These are phyloP conservation scores for Pontederia crassipes DNA, from an alignment of 176 grass and related monocot species.

Conservation along the genomic window DNA sequence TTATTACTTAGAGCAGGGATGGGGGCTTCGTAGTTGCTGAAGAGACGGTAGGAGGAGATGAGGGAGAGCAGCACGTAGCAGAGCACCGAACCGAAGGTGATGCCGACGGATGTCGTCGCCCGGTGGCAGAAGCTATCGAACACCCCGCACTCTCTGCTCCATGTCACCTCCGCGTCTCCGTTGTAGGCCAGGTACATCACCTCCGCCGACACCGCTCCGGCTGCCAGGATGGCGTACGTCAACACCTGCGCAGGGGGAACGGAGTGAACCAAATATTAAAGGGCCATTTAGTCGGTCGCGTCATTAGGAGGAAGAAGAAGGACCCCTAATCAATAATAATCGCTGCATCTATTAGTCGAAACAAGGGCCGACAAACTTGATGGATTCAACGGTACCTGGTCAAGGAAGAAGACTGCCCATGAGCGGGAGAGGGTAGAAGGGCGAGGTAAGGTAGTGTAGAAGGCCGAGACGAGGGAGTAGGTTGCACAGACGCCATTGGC, in stretches of 20 bases:
- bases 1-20: conserved; percentile 37
- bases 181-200: conserved; percentile 83
- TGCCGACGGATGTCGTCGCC: conserved; percentile 55
- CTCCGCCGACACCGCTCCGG: conserved; percentile 61
- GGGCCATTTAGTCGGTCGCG: too few species aligned
- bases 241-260: conserved; percentile 32
- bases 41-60: conserved; percentile 83
- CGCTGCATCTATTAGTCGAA: too few species aligned
- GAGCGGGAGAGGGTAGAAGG: conserved; percentile 38
- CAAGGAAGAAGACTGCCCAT: conserved; percentile 80
- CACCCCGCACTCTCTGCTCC: conserved; percentile 73
- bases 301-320: not conserved
- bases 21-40: conserved; percentile 73
- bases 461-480: conserved; percentile 63
- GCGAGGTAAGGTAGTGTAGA: conserved; percentile 54
- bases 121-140: conserved; percentile 64
- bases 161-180: conserved; percentile 75
- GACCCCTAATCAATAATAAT: too few species aligned
- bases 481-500: conserved; percentile 75
- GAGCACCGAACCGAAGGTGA: conserved; percentile 63
- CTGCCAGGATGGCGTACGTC: conserved; percentile 72
- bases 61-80: conserved; percentile 85
- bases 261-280: not conserved
- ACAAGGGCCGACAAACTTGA: too few species aligned
- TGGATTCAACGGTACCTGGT: conserved; percentile 33